These are phyloP conservation scores for Neofusicoccum cordaticola DNA, from an alignment of 2,329 filamentous ascomycete species.

Conservation along the genomic window DNA sequence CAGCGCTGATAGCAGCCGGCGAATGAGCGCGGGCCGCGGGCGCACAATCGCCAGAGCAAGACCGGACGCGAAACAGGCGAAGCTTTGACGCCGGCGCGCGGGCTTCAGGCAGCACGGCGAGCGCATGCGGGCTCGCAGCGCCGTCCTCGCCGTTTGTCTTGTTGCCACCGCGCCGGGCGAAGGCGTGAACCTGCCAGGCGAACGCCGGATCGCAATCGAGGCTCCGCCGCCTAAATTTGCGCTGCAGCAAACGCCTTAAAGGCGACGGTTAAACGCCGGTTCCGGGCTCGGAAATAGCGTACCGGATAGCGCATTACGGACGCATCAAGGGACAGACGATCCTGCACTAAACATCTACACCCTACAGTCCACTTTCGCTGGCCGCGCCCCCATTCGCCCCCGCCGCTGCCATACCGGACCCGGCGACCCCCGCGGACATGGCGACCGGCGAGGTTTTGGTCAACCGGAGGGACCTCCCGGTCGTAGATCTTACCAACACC, in stretches of 20 bases:
- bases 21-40: neutral
- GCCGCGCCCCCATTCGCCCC: neutral
- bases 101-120: neutral
- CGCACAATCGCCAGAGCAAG: neutral
- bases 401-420: neutral
- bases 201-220: too few species aligned
- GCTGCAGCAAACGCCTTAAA: neutral
- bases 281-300: conserved; percentile 5
- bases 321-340: conserved; percentile 8
- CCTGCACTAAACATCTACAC: conserved; percentile 12
- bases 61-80: neutral
- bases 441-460: conserved; percentile 15
- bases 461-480: conserved; percentile 12
- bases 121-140: neutral
- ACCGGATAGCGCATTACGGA: conserved; percentile 5
- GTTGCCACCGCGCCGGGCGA: neutral
- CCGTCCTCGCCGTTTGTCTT: neutral
- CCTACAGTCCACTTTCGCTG: conserved; percentile 1
- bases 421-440: conserved; percentile 1
- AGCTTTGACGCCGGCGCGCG: neutral
- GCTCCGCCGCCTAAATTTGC: neutral
- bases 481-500: conserved; percentile 9
- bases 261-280: neutral
- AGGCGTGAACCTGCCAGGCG: too few species aligned
- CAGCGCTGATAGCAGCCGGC: neutral